Percentiles rank a stretch among this genome's conserved stretches.
Conservation (phyloP, 2,329 filamentous ascomycete genomes). For the Penicillium brevicompactum region DNA sequence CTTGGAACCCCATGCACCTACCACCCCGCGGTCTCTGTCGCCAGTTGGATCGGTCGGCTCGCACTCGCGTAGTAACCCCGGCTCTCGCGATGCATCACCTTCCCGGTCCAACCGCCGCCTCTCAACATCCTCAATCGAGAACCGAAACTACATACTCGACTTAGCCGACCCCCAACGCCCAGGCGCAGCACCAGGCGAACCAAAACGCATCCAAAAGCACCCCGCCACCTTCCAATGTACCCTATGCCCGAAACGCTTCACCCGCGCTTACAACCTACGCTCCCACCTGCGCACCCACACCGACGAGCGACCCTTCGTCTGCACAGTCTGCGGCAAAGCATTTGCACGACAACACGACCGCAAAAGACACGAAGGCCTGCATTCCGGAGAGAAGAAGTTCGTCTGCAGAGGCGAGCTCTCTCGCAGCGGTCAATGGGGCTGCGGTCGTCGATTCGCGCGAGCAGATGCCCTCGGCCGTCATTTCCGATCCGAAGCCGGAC, state of each 20-base stretch:
- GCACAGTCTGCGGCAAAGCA: conserved; percentile 93
- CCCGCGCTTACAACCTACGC: conserved; percentile 91
- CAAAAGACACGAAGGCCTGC: conserved; percentile 93
- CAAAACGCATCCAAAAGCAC: conserved; percentile 92
- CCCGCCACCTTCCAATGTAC: conserved; percentile 95
- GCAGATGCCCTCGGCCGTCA: conserved; percentile 93
- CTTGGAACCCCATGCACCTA: conserved; percentile 34
- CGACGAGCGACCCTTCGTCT: conserved; percentile 95
- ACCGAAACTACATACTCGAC: conserved; percentile 80
- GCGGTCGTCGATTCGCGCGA: conserved; percentile 87
- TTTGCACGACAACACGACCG: conserved; percentile 97
- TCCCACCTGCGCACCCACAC: conserved; percentile 96
- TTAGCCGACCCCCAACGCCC: conserved; percentile 87
- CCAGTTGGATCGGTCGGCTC: conserved; percentile 39
- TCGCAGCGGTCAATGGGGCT: conserved; percentile 83
- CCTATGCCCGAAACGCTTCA: conserved; percentile 93
- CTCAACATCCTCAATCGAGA: conserved; percentile 53
- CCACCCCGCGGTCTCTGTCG: conserved; percentile 47
- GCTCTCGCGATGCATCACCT: conserved; percentile 49
- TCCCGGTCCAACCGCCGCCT: conserved; percentile 45
- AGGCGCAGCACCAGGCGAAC: conserved; percentile 60
- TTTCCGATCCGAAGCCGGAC: conserved; percentile 92
- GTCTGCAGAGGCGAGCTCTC: conserved; percentile 92
- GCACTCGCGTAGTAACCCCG: conserved; percentile 41
- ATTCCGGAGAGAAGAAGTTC: conserved; percentile 98